Base-by-base conservation (phyloP, 495 filamentous ascomycete genomes). In the Daldinia childiae region DNA sequence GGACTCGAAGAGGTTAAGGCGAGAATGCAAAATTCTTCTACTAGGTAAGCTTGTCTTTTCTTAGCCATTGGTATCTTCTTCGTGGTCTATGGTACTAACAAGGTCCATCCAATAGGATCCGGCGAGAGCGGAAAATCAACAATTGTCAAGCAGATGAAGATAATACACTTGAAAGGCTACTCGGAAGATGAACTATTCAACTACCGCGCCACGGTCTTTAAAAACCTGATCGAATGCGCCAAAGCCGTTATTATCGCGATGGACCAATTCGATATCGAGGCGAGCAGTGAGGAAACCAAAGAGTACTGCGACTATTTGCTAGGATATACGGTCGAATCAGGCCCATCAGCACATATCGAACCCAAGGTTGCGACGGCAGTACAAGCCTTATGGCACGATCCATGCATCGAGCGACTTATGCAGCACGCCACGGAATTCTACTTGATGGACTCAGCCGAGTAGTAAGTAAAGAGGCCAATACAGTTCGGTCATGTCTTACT, bases 101-200 rank as follows among this genome's bases (percentile, higher is more conserved):
- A 39, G 17, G 36, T 19, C 14, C 14, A 29, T 57, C 27, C 51
- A 52, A 48, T 76, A 99, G 95, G 95, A 41, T 98, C 95, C 64
- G 95, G 95, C 65, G 95, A 99, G 85, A 98, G 94, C 81, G 95
- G 95, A 56, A 99, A 99, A 81, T 98, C 95, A 55, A 99, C 95
- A 4, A 98, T 98, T 71, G 95, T 99, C 69, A 98, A 98, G 80
- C 95, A 98, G 85, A 99, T 98, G 95, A 99, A 99, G 82, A 98
- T 99, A 76, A 98, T 98, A 72, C 95, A 98, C 76, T 92, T 98
- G 75, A 97, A 97, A 81, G 95, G 95, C 64, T 99, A 98, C 79
- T 91, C 92, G 2, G 86, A 90, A 66, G 94, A 98, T 71, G 95
- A 99, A 78, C 87, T 98, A 58, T 90, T 90, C 55, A 87, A 96